phyloP scores from a whole-genome alignment of 306 rosid species.

The Spatholobus suberectus region DNA sequence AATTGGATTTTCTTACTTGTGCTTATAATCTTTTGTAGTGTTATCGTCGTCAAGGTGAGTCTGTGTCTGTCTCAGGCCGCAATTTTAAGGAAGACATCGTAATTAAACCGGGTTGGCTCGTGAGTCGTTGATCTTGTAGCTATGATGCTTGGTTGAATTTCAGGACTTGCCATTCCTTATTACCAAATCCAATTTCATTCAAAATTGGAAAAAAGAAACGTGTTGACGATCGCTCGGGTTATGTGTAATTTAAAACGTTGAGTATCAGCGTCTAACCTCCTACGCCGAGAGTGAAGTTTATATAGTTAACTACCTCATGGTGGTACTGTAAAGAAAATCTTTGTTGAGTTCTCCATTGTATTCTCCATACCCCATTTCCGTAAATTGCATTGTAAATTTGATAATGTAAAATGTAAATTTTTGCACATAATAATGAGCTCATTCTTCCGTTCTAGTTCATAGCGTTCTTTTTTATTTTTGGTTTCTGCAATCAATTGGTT shows the following conservation, averaged over 20 bases:
- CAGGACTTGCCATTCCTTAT: constrained; percentile 22
- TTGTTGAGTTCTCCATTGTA: constrained; percentile 43
- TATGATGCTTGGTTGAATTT: constrained; percentile 19
- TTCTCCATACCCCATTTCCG: constrained; percentile 21
- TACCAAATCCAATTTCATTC: constrained; percentile 19
- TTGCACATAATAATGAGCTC: constrained; percentile 12
- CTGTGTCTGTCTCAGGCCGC: constrained; percentile 90
- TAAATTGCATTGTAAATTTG: constrained; percentile 46
- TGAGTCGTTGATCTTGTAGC: constrained; percentile 59
- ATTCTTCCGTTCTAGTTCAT: constrained; percentile 32
- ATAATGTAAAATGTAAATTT: constrained; percentile 46
- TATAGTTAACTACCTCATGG: constrained; percentile 3
- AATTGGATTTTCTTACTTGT: constrained; percentile 1
- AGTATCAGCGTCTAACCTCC: constrained; percentile 32
- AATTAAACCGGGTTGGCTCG: constrained; percentile 94
- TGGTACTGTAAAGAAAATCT: constrained; percentile 47
- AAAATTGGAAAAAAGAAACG: constrained; percentile 9
- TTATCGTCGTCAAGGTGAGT: constrained; percentile 94
- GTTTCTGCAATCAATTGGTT: no score
- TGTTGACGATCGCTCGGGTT: constrained; percentile 20
- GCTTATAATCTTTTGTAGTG: constrained; percentile 69
- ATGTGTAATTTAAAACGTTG: not conserved
- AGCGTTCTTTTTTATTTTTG: no score
- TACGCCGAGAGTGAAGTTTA: not conserved
- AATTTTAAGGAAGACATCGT: constrained; percentile 80